A percentile compares a stretch with the other conserved stretches of the same genome.
phyloP scores from a whole-genome alignment of 768 basidiomycete species.

The Pleurotus salmoneostramineus region DNA sequence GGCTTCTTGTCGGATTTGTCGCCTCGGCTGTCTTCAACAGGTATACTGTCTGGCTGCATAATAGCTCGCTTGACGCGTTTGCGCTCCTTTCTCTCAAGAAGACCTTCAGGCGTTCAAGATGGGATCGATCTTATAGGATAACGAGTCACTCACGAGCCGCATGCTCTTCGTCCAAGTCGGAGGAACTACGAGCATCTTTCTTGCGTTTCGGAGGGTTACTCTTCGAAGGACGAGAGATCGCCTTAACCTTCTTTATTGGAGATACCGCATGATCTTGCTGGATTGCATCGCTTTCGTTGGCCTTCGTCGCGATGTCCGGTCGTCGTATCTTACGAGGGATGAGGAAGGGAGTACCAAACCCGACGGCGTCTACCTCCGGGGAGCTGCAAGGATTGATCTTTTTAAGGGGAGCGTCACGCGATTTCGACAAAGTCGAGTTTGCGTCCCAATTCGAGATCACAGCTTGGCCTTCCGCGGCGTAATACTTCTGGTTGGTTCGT shows the following conservation, averaged over 20 bases:
- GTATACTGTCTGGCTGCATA: conserved; percentile 30
- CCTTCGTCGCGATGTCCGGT: not conserved
- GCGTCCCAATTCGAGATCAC: conserved; percentile 25
- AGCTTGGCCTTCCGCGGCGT: conserved; percentile 37
- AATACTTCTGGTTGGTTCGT: conserved; percentile 33
- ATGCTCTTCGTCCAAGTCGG: conserved; percentile 15
- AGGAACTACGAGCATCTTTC: not conserved
- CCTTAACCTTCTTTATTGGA: not conserved
- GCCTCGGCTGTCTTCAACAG: not conserved
- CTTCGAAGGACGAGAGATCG: not conserved
- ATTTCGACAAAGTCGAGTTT: not conserved
- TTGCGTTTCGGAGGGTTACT: not conserved
- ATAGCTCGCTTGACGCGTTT: conserved; percentile 58
- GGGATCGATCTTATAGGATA: not conserved
- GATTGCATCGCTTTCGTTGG: not conserved
- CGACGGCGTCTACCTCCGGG: conserved; percentile 13
- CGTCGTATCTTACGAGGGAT: conserved; percentile 33
- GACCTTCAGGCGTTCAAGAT: conserved; percentile 34
- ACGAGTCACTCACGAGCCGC: conserved; percentile 17
- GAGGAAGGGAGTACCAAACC: conserved; percentile 54
- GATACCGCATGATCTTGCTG: not conserved
- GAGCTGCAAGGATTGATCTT: not conserved
- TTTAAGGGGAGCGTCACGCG: not conserved
- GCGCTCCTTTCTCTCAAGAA: conserved; percentile 61
- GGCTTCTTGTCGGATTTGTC: conserved; percentile 2